These are phyloP conservation scores for Ganoderma multipileum DNA, from an alignment of 1,284 basidiomycete species.

Conservation along the genomic window DNA sequence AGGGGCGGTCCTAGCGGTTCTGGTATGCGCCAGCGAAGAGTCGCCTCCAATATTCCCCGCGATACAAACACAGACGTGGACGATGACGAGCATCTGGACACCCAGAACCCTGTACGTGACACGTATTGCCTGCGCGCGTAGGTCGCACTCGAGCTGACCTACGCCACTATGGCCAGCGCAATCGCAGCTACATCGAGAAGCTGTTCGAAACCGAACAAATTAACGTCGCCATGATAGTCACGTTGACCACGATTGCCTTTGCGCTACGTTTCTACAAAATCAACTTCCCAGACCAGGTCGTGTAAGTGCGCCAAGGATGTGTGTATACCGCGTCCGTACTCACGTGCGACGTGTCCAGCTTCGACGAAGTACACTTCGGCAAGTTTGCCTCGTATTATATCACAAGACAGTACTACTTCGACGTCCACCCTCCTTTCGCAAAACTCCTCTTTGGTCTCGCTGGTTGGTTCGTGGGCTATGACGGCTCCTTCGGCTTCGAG, in stretches of 20 bases:
- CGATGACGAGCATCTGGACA: conserved; percentile 35
- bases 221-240: conserved; percentile 62
- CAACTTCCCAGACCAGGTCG: conserved; percentile 92
- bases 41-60: conserved; percentile 15
- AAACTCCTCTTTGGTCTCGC: conserved; percentile 92
- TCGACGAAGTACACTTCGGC: conserved; percentile 97
- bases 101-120: conserved; percentile 40
- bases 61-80: conserved; percentile 28
- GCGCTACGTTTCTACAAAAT: conserved; percentile 92
- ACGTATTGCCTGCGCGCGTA: conserved; percentile 30
- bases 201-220: conserved; percentile 65
- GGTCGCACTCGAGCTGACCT: conserved; percentile 9
- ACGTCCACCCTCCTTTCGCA: conserved; percentile 97
- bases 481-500: conserved; percentile 93
- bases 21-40: conserved; percentile 24
- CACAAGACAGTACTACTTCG: conserved; percentile 95
- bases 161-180: conserved; percentile 29
- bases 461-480: conserved; percentile 97
- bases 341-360: conserved; percentile 53
- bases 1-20: conserved; percentile 26
- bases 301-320: conserved; percentile 62
- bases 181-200: conserved; percentile 63
- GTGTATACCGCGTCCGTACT: conserved; percentile 14
- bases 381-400: conserved; percentile 96
- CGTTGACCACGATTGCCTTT: conserved; percentile 79